Base-by-base conservation (phyloP, 2,329 filamentous ascomycete genomes). In the Alternaria arbusti region DNA sequence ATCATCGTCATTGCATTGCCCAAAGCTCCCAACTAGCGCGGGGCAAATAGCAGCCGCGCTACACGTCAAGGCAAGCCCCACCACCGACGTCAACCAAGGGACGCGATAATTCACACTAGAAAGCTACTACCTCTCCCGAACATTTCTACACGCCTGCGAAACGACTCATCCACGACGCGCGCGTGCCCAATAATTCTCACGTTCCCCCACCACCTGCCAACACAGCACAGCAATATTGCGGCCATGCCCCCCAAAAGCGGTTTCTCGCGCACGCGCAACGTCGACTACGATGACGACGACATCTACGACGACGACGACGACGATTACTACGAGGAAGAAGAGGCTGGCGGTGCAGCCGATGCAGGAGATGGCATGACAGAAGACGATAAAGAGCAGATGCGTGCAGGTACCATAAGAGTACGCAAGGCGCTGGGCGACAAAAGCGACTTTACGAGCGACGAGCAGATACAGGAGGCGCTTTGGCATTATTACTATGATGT, bases 401-500 rank as follows among this genome's bases (percentile, higher is more conserved):
- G 86, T 43, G 80, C 87, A 43, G 90, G 89, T 54, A 93, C 90
- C 1, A 83, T 85, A 43, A 85, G 90, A 67, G 91, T 96, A 36
- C 86, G 88, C 62, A 84, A 84, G 65, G 85, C 86, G 9, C 83
- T 97, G n/a, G 90, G 89, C 7, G 79, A 82, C 13, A 52, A 64
- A 87, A 65, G 85, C 90, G 71, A 86, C 85, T 65, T 65, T 75
- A 82, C 87, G n/a, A 85, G 87, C 6, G 87, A 90, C 63, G 83
- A 84, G 40, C 91, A 97, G 75, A 95, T 97, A 66, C 89, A 97
- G 78, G 95, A 98, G 65, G 88, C 94, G 0, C 81, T 99, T 15
- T 98, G 94, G 93, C 89, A 99, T 80, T 97, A 97, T 80, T 98
- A 95, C 79, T 98, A 94, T 78, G 94, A 99, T 73, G 85, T 97